These are phyloP conservation scores for Dryas integrifolia DNA, from an alignment of 331 rosid genomes.

Conservation along the genomic window DNA sequence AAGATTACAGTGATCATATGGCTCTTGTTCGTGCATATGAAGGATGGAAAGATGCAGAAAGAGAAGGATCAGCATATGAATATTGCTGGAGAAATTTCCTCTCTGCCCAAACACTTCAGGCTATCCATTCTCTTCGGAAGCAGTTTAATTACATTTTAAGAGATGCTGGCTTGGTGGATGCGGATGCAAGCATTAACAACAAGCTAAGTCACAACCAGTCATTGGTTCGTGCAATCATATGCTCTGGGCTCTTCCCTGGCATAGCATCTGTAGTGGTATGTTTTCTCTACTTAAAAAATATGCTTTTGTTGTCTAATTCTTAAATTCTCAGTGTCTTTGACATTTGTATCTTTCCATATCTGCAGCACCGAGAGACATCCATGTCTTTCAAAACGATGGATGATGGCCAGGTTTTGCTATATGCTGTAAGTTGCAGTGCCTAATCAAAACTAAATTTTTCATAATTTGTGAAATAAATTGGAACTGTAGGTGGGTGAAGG, in stretches of 20 bases:
- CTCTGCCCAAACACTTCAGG: constrained; percentile 96
- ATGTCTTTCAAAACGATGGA: constrained; percentile 97
- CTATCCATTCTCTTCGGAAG: constrained; percentile 91
- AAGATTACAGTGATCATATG: constrained; percentile 98
- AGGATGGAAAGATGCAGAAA: constrained; percentile 99
- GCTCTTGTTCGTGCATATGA: constrained; percentile 98
- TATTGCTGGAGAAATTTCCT: constrained; percentile 99
- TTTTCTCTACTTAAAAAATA: constrained; percentile 26
- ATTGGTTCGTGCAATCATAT: constrained; percentile 84
- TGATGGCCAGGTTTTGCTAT: constrained; percentile 89
- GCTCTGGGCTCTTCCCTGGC: constrained; percentile 97
- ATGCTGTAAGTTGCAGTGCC: constrained; percentile 66
- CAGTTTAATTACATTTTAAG: constrained; percentile 84
- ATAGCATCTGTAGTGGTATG: constrained; percentile 93
- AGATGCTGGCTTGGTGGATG: constrained; percentile 80
- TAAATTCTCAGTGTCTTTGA: constrained; percentile 17
- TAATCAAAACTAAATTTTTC: background rate
- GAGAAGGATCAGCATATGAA: constrained; percentile 95
- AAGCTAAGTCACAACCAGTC: constrained; percentile 86
- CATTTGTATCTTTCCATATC: constrained; percentile 23
- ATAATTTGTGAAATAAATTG: background rate
- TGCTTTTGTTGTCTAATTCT: constrained; percentile 11
- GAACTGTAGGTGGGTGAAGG: background rate
- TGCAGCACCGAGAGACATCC: constrained; percentile 98
- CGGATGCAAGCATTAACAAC: constrained; percentile 64